Evolutionary conservation across 371 early-diverging fungal species (phyloP), one percentile per base, ranked within the genome.

Genomic region (Mucor velutinosus): DNA sequence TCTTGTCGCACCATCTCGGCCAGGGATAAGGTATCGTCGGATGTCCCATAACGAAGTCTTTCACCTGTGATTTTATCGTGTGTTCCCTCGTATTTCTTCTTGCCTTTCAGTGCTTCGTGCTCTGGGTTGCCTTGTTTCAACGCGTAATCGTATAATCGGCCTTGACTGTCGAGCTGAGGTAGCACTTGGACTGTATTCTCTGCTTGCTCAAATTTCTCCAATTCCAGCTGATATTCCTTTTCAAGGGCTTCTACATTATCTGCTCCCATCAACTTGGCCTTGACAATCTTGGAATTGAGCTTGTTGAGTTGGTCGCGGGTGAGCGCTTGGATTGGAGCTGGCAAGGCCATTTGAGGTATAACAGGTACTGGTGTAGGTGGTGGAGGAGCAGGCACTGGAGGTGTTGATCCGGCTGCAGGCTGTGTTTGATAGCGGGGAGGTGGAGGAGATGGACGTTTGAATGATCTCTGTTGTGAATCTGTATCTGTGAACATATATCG

Each of bases 301-400:
- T 89, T 93, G 86, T 97, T 97, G 29, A 97, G 77, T 64, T 96
- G 89, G 49, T 89, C 90, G 21, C 78, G 81, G 0, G 91, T 78
- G 43, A 90, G 58, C 17, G 69, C 60, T 45, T 73, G 66, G 15
- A 72, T 53, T 37, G 33, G 43, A 37, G 62, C 60, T 15, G 57
- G 25, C 33, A 65, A 37, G 21, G 56, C 29, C 1, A 56, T 37
- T 19, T 27, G 19, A 33, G 41, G 63, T 35, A 33, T 25, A 35
- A 59, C 14, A 7, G 49, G 17, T 53, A 35, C 37, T 60, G 62
- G 56, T 62, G 57, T 32, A 53, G 61, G 45, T 51, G 66, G 30
- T 41, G 41, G 15, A 12, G 71, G 33, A 2, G 30, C 33, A 32
- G 58, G 32, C 10, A 43, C 19, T 43, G 58, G n/a, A 41, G 39